Evolutionary conservation across 1,284 basidiomycete species (phyloP), one percentile per base, ranked within the genome.

Genomic region (Puccinia polysora): DNA sequence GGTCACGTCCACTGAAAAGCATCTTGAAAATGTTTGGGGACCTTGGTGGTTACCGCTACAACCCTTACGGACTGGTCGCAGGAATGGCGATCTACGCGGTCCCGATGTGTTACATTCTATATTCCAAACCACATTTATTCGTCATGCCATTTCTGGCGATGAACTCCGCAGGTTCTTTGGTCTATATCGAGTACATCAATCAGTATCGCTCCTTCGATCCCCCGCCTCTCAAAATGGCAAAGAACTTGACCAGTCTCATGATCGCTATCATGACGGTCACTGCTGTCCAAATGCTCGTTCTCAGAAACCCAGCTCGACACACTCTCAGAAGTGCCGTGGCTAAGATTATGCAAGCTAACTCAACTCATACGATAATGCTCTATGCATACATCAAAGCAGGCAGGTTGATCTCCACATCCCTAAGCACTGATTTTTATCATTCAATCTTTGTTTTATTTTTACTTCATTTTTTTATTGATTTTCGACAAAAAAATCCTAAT

Each of bases 21-120:
- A 38, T 75, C 5, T 58, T 75, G 2, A 68, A 80, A 75, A 78
- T 79, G 30, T 80, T 81, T 75, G 75, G 75, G 20, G 74, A 80
- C 62, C 78, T 80, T 38, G 81, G 80, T 32, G 80, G 81, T 0
- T 80, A 80, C 73, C 64, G 58, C 15, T 81, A 77, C 74, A 81
- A 81, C 69, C 81, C 81, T 67, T 75, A 71, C 47, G 74, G 63
- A 2, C 36, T 73, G 20, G 69, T 74, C 14, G 74, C 73, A 50
- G 56, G 79, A 15, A 20, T 80, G 14, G 52, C 76, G 8, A 60
- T 79, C 2, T 78, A 76, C 56, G 74, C 78, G 0, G 47, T 80
- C 8, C 75, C 77, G 5, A 74, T 79, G 32, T 74, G 75, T 34
- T 80, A 78, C 58, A 58, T 81, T 56, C 76, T 80, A 49, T 78